Percentiles rank a stretch among this genome's conserved stretches.
Conservation (phyloP, 2,329 filamentous ascomycete genomes). For the Nemania diffusa region DNA sequence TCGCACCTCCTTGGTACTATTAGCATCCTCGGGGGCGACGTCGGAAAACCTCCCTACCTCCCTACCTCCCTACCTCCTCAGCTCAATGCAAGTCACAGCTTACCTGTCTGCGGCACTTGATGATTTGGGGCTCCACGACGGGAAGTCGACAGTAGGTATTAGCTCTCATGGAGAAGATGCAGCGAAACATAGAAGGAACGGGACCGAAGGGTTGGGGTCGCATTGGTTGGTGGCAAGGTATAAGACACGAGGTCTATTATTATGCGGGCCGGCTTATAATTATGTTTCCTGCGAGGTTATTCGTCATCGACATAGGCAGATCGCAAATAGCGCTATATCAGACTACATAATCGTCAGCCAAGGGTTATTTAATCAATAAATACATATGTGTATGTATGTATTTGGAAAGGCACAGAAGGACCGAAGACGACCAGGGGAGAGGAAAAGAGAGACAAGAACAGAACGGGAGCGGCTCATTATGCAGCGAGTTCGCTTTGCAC, state of each 20-base stretch:
- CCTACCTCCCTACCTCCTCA: conserved; percentile 8
- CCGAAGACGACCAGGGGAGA: not conserved
- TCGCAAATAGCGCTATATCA: not conserved
- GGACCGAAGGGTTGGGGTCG: conserved; percentile 5
- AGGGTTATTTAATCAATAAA: not conserved
- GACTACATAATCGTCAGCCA: not conserved
- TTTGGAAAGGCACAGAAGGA: not conserved
- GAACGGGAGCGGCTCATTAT: too few relatives aligned
- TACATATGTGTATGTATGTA: not conserved
- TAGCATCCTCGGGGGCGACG: conserved; percentile 13
- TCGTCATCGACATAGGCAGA: not conserved
- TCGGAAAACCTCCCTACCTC: conserved; percentile 1
- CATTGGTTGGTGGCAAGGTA: conserved; percentile 7
- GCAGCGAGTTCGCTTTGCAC: too few relatives aligned
- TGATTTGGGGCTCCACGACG: not conserved
- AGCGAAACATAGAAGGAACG: not conserved
- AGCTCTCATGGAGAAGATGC: not conserved
- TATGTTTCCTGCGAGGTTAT: not conserved
- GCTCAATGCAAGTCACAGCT: conserved; percentile 4
- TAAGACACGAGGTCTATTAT: conserved; percentile 13
- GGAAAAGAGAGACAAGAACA: not conserved
- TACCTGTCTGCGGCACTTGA: not conserved
- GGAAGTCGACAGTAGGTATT: not conserved
- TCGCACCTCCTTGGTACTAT: conserved; percentile 3
- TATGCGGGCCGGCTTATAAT: not conserved